phyloP scores from a whole-genome alignment of 176 grass and related monocot genomes.

The Puccinellia tenuiflora region DNA sequence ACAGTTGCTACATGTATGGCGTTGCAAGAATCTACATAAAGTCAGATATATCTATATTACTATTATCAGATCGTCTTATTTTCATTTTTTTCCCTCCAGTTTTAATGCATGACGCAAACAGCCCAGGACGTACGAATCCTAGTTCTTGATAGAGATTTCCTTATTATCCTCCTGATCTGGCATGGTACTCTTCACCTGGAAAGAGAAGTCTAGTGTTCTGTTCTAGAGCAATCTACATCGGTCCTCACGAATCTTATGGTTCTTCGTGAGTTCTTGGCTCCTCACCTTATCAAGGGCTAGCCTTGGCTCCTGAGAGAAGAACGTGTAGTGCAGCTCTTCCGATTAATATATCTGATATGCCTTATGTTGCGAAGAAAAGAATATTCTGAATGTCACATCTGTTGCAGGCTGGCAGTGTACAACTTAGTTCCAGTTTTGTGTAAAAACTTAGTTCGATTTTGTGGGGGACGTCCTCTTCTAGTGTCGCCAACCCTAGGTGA shows the following conservation, averaged over 20 bases:
- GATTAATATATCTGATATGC: background rate
- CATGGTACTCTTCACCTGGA: slow-evolving; percentile 38
- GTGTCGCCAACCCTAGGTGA: too few species aligned
- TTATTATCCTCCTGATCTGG: slow-evolving; percentile 26
- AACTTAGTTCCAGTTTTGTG: too few species aligned
- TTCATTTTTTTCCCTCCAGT: background rate
- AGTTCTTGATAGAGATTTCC: slow-evolving; percentile 39
- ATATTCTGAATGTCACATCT: background rate
- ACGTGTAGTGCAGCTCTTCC: slow-evolving; percentile 4
- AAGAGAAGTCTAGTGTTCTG: slow-evolving; percentile 34
- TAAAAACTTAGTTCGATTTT: too few species aligned
- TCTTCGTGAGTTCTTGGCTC: slow-evolving; percentile 28
- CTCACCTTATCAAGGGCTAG: slow-evolving; percentile 32
- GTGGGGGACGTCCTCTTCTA: too few species aligned
- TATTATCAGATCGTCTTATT: background rate
- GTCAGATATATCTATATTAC: slow-evolving; percentile 34
- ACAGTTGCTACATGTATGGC: slow-evolving; percentile 15
- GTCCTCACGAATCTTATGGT: slow-evolving; percentile 40
- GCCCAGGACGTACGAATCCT: background rate
- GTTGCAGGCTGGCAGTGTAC: too few species aligned
- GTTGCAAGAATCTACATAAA: slow-evolving; percentile 31
- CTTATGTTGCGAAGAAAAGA: background rate
- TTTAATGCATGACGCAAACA: slow-evolving; percentile 42
- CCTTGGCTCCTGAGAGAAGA: slow-evolving; percentile 3
- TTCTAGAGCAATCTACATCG: slow-evolving; percentile 29